Base-by-base conservation (phyloP, 805 yeast species). In the Zygosaccharomyces bailii region DNA sequence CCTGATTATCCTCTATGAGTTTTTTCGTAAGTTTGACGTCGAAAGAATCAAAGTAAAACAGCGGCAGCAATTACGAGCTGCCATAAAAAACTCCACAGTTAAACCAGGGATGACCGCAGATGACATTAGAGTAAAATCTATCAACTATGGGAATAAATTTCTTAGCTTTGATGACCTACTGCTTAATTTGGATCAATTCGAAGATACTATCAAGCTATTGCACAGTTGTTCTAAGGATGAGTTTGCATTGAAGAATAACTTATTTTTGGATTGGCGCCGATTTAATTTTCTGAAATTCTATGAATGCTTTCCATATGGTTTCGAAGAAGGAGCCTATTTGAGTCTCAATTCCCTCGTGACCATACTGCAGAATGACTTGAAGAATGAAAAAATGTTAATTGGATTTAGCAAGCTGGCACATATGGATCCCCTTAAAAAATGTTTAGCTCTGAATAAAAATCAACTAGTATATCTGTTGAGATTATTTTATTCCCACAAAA, bases 1-100 rank as follows among this genome's bases (percentile, higher is more conserved):
- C 56, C 70, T 70, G 54, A 71, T 74, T 45, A 61, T 80, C 17
- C 60, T 81, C 16, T 81, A 77, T 64, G 75, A 75, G 52, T 71
- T 80, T 45, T 72, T 80, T 56, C 67, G 74, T 45, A 69, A 73
- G 40, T 73, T 76, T 51, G 79, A 75, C 50, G 43, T 50, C 8
- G 60, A 56, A 16, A 51, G 51, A 11, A 34, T 59, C 3, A 46
- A 44, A 24, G 50, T 52, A 16, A 40, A 42, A 25, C 32, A 34
- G 13, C 38, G 42, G 8, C 18, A 24, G 14, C 35, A 25, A 33
- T 32, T 41, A 14, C 31, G 34, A 17, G 21, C 32, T 29, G 39
- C 43, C 9, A 33, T 32, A 4, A 24, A 34, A 23, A 41, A 40
- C 17, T 35, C 45, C 6, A 24, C 31, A 58, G 57, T 37, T 40